phyloP scores from a whole-genome alignment of 2,329 filamentous ascomycete genomes.

The Exophiala xenobiotica region DNA sequence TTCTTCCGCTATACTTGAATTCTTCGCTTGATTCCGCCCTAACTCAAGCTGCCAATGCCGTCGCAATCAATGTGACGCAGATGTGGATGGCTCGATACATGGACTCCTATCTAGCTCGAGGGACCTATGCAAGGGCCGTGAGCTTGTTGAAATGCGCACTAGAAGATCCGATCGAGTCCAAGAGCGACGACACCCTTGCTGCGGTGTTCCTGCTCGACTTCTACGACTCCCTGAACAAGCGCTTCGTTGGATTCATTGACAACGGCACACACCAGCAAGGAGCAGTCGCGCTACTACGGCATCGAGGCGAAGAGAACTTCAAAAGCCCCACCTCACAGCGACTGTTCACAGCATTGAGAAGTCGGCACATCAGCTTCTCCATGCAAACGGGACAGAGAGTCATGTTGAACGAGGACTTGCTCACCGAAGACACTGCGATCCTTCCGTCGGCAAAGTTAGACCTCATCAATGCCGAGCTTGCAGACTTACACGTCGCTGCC shows the following conservation, averaged over 20 bases:
- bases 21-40: constrained; percentile 13
- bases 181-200: constrained; percentile 20
- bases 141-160: constrained; percentile 7
- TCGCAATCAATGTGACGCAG: constrained; percentile 20
- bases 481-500: constrained; percentile 13
- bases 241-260: constrained; percentile 20
- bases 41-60: constrained; percentile 15
- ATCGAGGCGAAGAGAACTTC: constrained; percentile 17
- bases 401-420: constrained; percentile 9
- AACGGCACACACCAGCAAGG: constrained; percentile 23
- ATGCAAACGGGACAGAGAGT: constrained; percentile 13
- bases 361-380: constrained; percentile 20
- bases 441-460: constrained; percentile 22
- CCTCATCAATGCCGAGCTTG: constrained; percentile 18
- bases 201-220: constrained; percentile 27
- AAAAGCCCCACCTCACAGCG: constrained; percentile 16
- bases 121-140: constrained; percentile 18
- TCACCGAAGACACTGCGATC: constrained; percentile 8
- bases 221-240: constrained; percentile 22
- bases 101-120: constrained; percentile 16
- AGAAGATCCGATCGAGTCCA: constrained; percentile 12
- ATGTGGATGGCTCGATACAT: constrained; percentile 18
- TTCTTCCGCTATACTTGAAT: constrained; percentile 21
- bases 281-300: constrained; percentile 20
- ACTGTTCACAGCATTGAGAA: constrained; percentile 19